A percentile compares a stretch with the other conserved stretches of the same genome.
Evolutionary conservation across 805 yeast genomes (phyloP).

Genomic region (Wickerhamiella slavikovae): DNA sequence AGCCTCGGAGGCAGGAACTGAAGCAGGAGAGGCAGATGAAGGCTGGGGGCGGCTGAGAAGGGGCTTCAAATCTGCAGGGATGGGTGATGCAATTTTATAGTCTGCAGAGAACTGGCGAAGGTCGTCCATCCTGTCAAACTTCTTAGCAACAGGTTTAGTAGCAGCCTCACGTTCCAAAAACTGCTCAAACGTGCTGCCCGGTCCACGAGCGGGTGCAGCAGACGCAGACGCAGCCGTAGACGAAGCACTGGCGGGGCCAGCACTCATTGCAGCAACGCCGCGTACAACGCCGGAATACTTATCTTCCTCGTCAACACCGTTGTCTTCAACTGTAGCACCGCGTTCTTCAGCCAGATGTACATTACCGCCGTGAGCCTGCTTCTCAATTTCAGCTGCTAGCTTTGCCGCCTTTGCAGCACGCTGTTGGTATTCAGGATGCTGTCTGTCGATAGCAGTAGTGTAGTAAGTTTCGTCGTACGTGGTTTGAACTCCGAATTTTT

Average conservation of each 20-base stretch:
- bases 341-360: conserved; percentile 83
- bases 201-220: conserved; percentile 40
- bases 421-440: conserved; percentile 51
- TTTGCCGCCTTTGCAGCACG: conserved; percentile 50
- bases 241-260: not conserved
- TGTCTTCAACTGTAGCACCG: conserved; percentile 53
- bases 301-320: conserved; percentile 88
- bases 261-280: conserved; percentile 4
- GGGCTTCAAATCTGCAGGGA: conserved; percentile 20
- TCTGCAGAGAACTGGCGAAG: conserved; percentile 62
- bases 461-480: conserved; percentile 70
- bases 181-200: conserved; percentile 85
- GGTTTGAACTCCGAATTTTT: conserved; percentile 72
- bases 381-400: conserved; percentile 69
- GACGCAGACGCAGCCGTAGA: conserved; percentile 2
- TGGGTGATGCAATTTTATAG: conserved; percentile 38
- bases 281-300: conserved; percentile 83
- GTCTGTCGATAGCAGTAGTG: conserved; percentile 54
- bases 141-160: conserved; percentile 15
- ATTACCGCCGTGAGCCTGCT: conserved; percentile 40
- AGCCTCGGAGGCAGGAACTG: not conserved
- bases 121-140: conserved; percentile 17
- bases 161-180: conserved; percentile 33
- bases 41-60: conserved; percentile 1
- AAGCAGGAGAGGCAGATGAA: conserved; percentile 1